Evolutionary conservation across 108 stramenopile genomes (phyloP).

Genomic region (Schizochytrium sp.): DNA sequence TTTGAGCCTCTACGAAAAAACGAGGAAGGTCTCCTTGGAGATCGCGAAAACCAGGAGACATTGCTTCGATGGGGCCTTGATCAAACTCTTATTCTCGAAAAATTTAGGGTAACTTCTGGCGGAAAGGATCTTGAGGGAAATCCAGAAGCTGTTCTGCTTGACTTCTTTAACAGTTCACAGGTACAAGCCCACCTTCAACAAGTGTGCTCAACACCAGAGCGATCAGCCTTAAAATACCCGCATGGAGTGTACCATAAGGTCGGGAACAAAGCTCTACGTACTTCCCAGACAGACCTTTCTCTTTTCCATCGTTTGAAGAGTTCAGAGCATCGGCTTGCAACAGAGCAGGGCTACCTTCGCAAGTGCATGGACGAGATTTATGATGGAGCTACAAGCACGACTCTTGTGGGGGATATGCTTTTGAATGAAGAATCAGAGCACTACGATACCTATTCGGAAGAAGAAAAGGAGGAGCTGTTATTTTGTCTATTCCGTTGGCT

Average conservation of each 20-base stretch:
- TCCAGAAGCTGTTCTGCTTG: conserved; percentile 18
- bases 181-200: background rate
- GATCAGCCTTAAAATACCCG: background rate
- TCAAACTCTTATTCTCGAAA: conserved; percentile 21
- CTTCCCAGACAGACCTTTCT: background rate
- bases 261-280: background rate
- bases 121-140: background rate
- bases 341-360: conserved; percentile 19
- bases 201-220: background rate
- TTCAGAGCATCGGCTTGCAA: background rate
- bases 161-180: conserved; percentile 34
- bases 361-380: conserved; percentile 47
- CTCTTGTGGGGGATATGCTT: conserved; percentile 61
- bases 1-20: background rate
- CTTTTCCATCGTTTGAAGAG: conserved; percentile 3
- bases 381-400: conserved; percentile 14
- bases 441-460: background rate
- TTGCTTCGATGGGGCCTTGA: conserved; percentile 34
- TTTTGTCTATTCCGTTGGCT: conserved; percentile 57
- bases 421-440: conserved; percentile 61
- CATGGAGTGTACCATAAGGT: background rate
- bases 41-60: background rate
- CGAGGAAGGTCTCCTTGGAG: background rate
- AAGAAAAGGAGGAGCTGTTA: conserved; percentile 57
- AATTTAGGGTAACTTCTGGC: conserved; percentile 42